Evolutionary conservation across 768 basidiomycete genomes (phyloP).

Genomic region (Mycena latifolia): DNA sequence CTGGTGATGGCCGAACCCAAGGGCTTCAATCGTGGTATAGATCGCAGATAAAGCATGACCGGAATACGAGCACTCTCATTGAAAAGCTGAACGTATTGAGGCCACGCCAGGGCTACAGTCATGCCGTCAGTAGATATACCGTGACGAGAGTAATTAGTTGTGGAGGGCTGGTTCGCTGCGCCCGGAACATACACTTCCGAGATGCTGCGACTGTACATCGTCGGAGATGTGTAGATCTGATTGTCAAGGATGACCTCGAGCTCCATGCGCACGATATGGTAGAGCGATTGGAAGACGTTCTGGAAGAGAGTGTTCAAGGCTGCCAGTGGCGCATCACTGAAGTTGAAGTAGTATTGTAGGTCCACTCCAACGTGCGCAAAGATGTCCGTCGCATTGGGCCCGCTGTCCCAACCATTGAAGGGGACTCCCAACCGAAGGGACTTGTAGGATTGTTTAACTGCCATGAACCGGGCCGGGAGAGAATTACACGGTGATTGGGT

Average conservation of each 20-base stretch:
- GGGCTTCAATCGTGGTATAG: conserved; percentile 5
- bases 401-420: no score
- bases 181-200: no score
- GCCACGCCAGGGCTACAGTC: background rate
- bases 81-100: background rate
- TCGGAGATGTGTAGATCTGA: background rate
- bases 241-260: no score
- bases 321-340: no score
- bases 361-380: no score
- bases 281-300: conserved; percentile 6
- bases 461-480: no score
- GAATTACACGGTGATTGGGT: background rate
- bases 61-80: conserved; percentile 3
- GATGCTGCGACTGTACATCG: background rate
- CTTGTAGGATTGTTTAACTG: no score
- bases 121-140: background rate
- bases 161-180: no score
- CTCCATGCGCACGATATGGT: background rate
- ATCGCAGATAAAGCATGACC: conserved; percentile 14
- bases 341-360: no score
- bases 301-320: no score
- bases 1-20: conserved; percentile 22
- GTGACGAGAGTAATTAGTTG: background rate
- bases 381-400: no score
- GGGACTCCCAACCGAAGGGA: no score